Conservation (phyloP, 495 filamentous ascomycete genomes). For the Penicillium canariense region DNA sequence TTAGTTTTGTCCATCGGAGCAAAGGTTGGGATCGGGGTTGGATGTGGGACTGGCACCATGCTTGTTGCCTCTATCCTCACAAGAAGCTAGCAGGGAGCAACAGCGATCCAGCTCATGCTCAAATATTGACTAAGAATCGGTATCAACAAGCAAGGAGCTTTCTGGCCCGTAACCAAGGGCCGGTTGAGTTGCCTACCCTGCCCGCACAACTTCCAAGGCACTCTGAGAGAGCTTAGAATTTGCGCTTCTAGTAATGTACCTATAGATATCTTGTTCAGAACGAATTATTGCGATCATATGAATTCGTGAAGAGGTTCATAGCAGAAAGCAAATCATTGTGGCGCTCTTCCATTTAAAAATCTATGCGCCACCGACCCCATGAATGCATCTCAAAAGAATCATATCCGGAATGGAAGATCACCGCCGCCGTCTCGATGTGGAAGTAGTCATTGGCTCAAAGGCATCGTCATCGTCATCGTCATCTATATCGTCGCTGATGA, state of each 20-base stretch:
- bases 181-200: neutral
- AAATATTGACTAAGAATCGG: neutral
- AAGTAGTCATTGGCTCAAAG: constrained; percentile 60
- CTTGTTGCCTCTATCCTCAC: neutral
- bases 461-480: constrained; percentile 82
- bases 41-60: too few species aligned
- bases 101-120: neutral
- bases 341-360: too few species aligned
- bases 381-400: too few species aligned
- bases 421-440: constrained; percentile 13
- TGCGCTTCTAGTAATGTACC: too few species aligned
- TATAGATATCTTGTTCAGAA: too few species aligned
- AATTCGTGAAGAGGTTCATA: too few species aligned
- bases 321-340: too few species aligned
- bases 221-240: too few species aligned
- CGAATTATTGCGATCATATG: too few species aligned
- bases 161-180: neutral
- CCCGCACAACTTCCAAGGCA: neutral
- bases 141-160: neutral
- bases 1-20: too few species aligned
- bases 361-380: too few species aligned
- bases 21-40: too few species aligned
- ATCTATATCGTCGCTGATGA: constrained; percentile 54
- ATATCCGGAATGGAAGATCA: constrained; percentile 10
- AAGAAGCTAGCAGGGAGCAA: neutral